Conservation (phyloP, 1,284 basidiomycete species). For the Schizophyllum amplum region DNA sequence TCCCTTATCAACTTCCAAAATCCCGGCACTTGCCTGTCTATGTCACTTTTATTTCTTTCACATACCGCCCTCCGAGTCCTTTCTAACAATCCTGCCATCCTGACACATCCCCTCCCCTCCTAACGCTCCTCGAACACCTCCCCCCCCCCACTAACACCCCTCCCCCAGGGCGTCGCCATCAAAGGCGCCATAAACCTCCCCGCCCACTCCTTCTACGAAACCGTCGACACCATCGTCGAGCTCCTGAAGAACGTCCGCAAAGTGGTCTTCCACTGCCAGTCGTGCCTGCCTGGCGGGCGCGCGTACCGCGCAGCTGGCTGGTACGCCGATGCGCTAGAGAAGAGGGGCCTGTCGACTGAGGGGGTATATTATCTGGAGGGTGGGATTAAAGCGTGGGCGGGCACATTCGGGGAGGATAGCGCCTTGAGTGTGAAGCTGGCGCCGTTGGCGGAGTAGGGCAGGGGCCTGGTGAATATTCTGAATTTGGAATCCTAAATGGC, state of each 20-base stretch:
- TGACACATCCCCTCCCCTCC: too few species aligned
- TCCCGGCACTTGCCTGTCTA: too few species aligned
- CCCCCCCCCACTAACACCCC: background rate
- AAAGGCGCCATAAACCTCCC: constrained; percentile 20
- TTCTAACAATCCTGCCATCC: too few species aligned
- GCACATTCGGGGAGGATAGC: constrained; percentile 5
- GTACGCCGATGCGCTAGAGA: constrained; percentile 15
- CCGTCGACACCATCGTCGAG: constrained; percentile 14
- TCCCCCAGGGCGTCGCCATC: constrained; percentile 11
- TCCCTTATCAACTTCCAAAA: too few species aligned
- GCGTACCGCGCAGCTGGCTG: constrained; percentile 18
- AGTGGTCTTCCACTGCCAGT: constrained; percentile 20
- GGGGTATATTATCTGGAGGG: constrained; percentile 17
- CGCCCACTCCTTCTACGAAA: constrained; percentile 20
- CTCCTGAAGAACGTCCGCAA: constrained; percentile 12
- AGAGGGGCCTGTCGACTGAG: constrained; percentile 1
- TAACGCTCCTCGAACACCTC: background rate
- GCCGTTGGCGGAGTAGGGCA: background rate
- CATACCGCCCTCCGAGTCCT: too few species aligned
- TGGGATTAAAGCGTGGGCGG: constrained; percentile 19
- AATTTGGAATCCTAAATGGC: too few species aligned
- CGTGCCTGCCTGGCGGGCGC: constrained; percentile 15
- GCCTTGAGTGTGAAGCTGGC: constrained; percentile 6
- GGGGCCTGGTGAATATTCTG: too few species aligned
- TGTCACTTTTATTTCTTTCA: too few species aligned